Evolutionary conservation across 345 rosid genomes (phyloP), one percentile per base, ranked within the genome.

Genomic region (Sonneratia caseolaris): DNA sequence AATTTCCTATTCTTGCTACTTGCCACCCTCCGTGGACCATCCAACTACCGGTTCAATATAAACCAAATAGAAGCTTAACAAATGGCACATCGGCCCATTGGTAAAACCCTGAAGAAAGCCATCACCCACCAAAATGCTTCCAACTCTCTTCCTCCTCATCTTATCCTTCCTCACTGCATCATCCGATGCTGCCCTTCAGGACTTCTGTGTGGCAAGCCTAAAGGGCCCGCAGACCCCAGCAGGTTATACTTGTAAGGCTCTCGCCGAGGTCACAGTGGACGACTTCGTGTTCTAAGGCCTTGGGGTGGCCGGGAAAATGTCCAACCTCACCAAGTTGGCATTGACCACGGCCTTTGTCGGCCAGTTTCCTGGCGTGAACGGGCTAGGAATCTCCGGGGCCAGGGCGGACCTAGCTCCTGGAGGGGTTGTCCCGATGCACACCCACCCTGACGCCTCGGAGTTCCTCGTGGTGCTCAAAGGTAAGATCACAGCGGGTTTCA

Each of bases 361-460:
- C 18, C 97, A 94, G 75, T 84, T 82, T 42, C 92, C 94, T 0
- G 98, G 81, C 15, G 8, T 87, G 2, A 91, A 93, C 35, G 91
- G 98, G 24, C 93, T 89, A 0, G 97, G 93, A 53, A n/a, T 89
- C 19, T 91, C 98, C 42, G 59, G 75, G 0, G 97, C 86, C 7
- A 68, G 93, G 69, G 80, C 89, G 37, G 98, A 93, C 89, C 76
- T 93, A 8, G 94, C 92, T 4, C 75, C 80, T 0, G 89, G 81
- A 1, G 97, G 98, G 36, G 98, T 91, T 8, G 64, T 89, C 77
- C 98, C 96, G 19, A 72, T 93, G 79, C 97, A 93, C 83, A 91
- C 95, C 49, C 96, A 89, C 76, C 98, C 91, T 0, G 90, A 81
- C 14, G 96, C 90, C 9, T 72, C 87, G 11, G 98, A 93, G 79